These are phyloP conservation scores for Clarkia xantiana DNA, from an alignment of 345 rosid genomes.

Conservation along the genomic window DNA sequence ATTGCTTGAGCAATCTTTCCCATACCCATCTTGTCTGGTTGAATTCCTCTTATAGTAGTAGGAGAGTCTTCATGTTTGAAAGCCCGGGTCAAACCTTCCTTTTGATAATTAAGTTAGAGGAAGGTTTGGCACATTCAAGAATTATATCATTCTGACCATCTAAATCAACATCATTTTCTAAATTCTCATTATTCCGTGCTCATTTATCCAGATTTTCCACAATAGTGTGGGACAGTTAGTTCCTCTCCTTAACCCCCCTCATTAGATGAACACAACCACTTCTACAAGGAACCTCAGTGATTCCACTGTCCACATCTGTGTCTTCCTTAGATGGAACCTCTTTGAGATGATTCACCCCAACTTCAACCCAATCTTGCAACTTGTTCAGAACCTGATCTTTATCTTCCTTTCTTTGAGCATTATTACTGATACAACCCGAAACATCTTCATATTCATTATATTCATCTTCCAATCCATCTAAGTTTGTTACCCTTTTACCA, in stretches of 20 bases:
- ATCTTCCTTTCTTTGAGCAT: no score
- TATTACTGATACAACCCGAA: no score
- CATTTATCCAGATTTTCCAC: slow-evolving; percentile 77
- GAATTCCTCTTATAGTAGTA: slow-evolving; percentile 71
- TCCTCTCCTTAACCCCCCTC: slow-evolving; percentile 12
- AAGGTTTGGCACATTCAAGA: slow-evolving; percentile 43
- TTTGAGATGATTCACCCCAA: no score
- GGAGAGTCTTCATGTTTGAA: slow-evolving; percentile 60
- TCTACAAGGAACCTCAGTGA: background rate
- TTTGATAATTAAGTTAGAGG: slow-evolving; percentile 73
- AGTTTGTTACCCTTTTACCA: no score
- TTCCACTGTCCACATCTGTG: background rate
- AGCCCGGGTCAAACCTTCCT: slow-evolving; percentile 93
- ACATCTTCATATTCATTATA: no score
- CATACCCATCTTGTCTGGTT: slow-evolving; percentile 99
- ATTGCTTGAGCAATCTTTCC: slow-evolving; percentile 96
- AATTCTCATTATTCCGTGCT: slow-evolving; percentile 36
- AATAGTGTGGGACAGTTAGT: slow-evolving; percentile 16
- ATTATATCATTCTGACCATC: slow-evolving; percentile 35
- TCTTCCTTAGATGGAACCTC: background rate
- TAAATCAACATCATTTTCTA: slow-evolving; percentile 34
- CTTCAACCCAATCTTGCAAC: no score
- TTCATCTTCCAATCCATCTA: no score
- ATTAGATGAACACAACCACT: slow-evolving; percentile 7
- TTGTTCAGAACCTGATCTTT: no score